A percentile compares a stretch with the other conserved stretches of the same genome.
These are phyloP conservation scores for Pseudozyma hubeiensis DNA, from an alignment of 1,284 basidiomycete species.

Conservation along the genomic window DNA sequence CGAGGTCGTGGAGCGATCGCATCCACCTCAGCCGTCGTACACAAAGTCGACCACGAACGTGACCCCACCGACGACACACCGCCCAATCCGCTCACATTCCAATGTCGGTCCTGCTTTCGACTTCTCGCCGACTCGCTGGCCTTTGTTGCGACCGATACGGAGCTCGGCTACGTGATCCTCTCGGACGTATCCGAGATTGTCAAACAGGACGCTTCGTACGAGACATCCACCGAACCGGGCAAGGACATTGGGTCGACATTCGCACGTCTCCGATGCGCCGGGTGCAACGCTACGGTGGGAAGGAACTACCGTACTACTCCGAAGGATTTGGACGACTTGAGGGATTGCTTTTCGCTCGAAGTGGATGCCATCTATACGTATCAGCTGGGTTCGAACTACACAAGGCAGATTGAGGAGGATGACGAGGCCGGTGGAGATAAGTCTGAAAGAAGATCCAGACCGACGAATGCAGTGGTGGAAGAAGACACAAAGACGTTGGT, in stretches of 20 bases:
- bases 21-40: background rate
- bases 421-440: background rate
- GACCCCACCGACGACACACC: conserved; percentile 6
- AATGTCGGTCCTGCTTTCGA: conserved; percentile 45
- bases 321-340: conserved; percentile 36
- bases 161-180: conserved; percentile 53
- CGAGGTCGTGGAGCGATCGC: conserved; percentile 5
- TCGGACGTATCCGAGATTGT: conserved; percentile 42
- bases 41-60: background rate
- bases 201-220: conserved; percentile 15
- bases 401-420: conserved; percentile 14
- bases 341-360: conserved; percentile 45
- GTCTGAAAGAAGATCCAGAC: background rate
- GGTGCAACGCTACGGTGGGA: conserved; percentile 36
- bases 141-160: conserved; percentile 47
- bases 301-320: conserved; percentile 53
- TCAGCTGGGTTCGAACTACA: conserved; percentile 31
- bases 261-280: conserved; percentile 34
- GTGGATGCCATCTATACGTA: conserved; percentile 39
- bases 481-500: conserved; percentile 8
- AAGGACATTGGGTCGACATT: conserved; percentile 49
- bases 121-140: conserved; percentile 50
- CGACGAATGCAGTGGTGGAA: background rate
- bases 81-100: conserved; percentile 48
- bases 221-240: conserved; percentile 36